A percentile compares a stretch with the other conserved stretches of the same genome.
Conservation (phyloP, 345 rosid genomes). For the Citrus inodora region DNA sequence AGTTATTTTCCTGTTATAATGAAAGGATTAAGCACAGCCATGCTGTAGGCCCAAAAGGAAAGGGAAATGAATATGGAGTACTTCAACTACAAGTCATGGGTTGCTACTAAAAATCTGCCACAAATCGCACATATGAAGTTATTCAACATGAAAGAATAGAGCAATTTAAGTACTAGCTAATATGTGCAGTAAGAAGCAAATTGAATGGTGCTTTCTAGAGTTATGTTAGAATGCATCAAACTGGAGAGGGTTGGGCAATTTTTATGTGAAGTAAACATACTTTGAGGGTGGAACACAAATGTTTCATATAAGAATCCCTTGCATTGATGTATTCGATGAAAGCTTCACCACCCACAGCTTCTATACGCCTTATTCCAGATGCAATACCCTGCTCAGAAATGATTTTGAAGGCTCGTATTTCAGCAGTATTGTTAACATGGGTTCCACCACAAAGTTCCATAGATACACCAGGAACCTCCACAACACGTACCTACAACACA, state of each 20-base stretch:
- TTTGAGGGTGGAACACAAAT: conserved; percentile 81
- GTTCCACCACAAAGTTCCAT: conserved; percentile 99
- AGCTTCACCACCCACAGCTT: conserved; percentile 98
- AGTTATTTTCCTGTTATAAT: not conserved
- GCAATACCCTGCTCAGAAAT: conserved; percentile 98
- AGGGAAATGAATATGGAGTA: not conserved
- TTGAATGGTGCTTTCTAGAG: not conserved
- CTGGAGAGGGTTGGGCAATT: not conserved
- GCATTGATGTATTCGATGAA: conserved; percentile 75
- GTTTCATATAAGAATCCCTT: conserved; percentile 75
- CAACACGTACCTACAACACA: conserved; percentile 78
- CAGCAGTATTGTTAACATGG: conserved; percentile 84
- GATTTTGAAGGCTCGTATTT: conserved; percentile 86
- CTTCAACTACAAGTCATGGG: not conserved
- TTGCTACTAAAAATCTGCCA: not conserved
- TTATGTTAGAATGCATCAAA: not conserved
- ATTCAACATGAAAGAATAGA: not conserved
- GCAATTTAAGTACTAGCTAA: not conserved
- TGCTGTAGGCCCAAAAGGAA: not conserved
- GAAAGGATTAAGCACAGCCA: not conserved
- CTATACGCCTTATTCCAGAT: conserved; percentile 87
- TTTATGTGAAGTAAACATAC: conserved; percentile 31
- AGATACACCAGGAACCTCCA: conserved; percentile 96
- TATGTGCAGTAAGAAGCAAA: not conserved
- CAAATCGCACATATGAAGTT: not conserved